A percentile compares a stretch with the other conserved stretches of the same genome.
These are phyloP conservation scores for Fonsecaea erecta DNA, from an alignment of 2,329 filamentous ascomycete genomes.

Conservation along the genomic window DNA sequence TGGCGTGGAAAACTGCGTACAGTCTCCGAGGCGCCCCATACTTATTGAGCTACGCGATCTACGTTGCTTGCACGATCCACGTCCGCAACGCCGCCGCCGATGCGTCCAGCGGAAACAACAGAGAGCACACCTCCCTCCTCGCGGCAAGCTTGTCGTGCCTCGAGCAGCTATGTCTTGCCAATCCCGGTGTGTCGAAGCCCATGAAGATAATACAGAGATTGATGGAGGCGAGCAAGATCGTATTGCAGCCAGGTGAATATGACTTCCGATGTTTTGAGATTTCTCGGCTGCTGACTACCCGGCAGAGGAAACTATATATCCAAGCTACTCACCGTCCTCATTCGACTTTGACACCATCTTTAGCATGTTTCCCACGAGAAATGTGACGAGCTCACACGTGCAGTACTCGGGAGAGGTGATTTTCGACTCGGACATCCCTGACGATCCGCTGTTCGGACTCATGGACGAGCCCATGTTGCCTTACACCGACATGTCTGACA, in stretches of 20 bases:
- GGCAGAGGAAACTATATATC: slow-evolving; percentile 5
- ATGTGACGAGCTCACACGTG: not conserved
- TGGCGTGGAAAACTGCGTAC: slow-evolving; percentile 47
- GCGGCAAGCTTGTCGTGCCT: slow-evolving; percentile 41
- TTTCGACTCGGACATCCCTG: slow-evolving; percentile 4
- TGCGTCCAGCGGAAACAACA: slow-evolving; percentile 22
- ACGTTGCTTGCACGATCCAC: slow-evolving; percentile 51
- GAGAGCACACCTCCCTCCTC: slow-evolving; percentile 39
- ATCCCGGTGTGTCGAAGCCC: slow-evolving; percentile 9
- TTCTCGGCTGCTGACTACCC: not conserved
- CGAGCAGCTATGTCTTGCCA: slow-evolving; percentile 39
- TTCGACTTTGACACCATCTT: slow-evolving; percentile 9
- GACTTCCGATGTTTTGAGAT: not conserved
- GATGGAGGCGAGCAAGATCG: slow-evolving; percentile 13
- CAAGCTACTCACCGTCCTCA: not conserved
- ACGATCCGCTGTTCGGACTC: slow-evolving; percentile 11
- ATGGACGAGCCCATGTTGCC: slow-evolving; percentile 9
- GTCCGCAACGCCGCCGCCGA: slow-evolving; percentile 46
- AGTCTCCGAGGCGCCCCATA: slow-evolving; percentile 49
- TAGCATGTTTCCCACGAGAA: slow-evolving; percentile 10
- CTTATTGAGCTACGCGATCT: slow-evolving; percentile 50
- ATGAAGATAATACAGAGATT: slow-evolving; percentile 8
- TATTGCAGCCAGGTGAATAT: slow-evolving; percentile 5
- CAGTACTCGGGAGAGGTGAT: not conserved
- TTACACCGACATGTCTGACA: slow-evolving; percentile 6